These are phyloP conservation scores for Lactarius akahatsu DNA, from an alignment of 768 basidiomycete genomes.

Conservation along the genomic window DNA sequence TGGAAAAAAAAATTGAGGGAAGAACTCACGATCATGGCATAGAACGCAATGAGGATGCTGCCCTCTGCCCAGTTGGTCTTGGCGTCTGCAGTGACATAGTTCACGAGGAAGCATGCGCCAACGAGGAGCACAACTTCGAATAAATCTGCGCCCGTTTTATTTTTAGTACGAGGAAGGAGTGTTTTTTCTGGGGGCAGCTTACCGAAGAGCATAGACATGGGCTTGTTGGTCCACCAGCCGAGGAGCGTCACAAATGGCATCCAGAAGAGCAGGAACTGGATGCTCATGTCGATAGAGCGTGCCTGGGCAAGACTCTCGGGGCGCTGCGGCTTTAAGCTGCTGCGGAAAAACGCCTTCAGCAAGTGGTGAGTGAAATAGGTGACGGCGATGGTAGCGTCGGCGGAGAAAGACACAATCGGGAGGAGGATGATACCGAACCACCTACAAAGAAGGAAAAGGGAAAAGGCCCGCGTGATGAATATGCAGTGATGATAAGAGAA, in stretches of 20 bases:
- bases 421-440: conserved; percentile 75
- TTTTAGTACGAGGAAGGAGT: neutral
- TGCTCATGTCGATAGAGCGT: conserved; percentile 71
- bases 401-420: conserved; percentile 71
- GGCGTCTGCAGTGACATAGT: conserved; percentile 73
- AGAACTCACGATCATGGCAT: conserved; percentile 57
- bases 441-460: conserved; percentile 34
- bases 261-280: conserved; percentile 79
- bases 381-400: conserved; percentile 62
- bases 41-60: conserved; percentile 62
- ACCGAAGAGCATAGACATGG: conserved; percentile 70
- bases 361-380: conserved; percentile 52
- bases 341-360: conserved; percentile 39
- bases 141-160: conserved; percentile 45
- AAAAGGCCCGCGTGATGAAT: too few species aligned
- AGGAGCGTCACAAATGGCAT: conserved; percentile 69
- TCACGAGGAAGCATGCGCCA: conserved; percentile 71
- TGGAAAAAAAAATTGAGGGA: neutral
- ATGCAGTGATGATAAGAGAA: too few species aligned
- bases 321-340: conserved; percentile 32
- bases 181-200: conserved; percentile 20
- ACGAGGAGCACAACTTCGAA: conserved; percentile 67
- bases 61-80: conserved; percentile 84
- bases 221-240: conserved; percentile 63
- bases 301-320: conserved; percentile 61